These are phyloP conservation scores for Aspergillus neotritici DNA, from an alignment of 2,329 filamentous ascomycete genomes.

Conservation along the genomic window DNA sequence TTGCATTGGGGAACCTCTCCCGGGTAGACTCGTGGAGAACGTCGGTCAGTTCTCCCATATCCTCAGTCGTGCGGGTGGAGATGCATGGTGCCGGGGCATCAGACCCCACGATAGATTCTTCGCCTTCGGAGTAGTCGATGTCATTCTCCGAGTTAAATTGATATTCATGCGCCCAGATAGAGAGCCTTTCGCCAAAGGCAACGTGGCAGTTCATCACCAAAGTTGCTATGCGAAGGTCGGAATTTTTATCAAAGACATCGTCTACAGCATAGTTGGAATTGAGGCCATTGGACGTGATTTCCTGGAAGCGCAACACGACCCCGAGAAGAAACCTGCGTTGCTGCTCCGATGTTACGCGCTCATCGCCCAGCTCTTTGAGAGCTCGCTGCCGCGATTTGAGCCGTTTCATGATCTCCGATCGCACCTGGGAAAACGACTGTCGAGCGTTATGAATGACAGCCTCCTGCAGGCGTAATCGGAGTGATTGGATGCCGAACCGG, in stretches of 20 bases:
- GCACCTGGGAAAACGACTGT: conserved; percentile 40
- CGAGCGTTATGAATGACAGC: conserved; percentile 40
- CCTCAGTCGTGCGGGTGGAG: conserved; percentile 2
- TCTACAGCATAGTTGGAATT: conserved; percentile 33
- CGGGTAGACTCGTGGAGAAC: conserved; percentile 11
- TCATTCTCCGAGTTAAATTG: conserved; percentile 2
- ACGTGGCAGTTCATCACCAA: conserved; percentile 24
- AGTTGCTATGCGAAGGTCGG: conserved; percentile 30
- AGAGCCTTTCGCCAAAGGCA: conserved; percentile 18
- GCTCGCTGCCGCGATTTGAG: conserved; percentile 22
- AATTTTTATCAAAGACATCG: conserved; percentile 30
- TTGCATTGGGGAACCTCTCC: neutral
- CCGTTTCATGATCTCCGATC: conserved; percentile 33
- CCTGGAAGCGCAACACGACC: conserved; percentile 38
- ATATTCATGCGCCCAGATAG: conserved; percentile 16
- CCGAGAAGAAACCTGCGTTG: conserved; percentile 30
- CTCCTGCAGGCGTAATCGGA: conserved; percentile 38
- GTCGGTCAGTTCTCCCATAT: conserved; percentile 14
- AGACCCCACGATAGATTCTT: no score
- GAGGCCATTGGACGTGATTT: conserved; percentile 29
- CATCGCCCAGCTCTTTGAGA: conserved; percentile 30
- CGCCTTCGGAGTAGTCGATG: no score
- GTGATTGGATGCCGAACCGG: conserved; percentile 37
- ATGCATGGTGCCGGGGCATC: no score
- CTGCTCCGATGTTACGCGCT: conserved; percentile 30